Base-by-base conservation (phyloP, 495 filamentous ascomycete species). In the Aspergillus bertholletiae region DNA sequence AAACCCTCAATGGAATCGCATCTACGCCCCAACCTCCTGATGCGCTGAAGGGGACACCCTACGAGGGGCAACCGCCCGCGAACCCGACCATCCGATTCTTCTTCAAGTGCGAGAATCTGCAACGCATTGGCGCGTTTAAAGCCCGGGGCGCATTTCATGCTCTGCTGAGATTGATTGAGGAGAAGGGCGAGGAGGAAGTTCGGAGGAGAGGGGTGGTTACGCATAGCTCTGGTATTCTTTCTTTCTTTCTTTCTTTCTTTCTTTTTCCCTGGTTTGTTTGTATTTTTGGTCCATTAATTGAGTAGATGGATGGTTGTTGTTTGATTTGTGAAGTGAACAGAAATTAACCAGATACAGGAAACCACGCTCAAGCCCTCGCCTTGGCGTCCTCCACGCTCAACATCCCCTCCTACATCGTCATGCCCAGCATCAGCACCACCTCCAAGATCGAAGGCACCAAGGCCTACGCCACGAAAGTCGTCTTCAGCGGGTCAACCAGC, bases 71-170 rank as follows among this genome's bases (percentile, higher is more conserved):
- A 40, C 57, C 61, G 9, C 81, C 88, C 1, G 84, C 84, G 11
- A 69, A 61, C 9, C 90, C 91, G 0, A 81, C 72, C 24, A 77
- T 96, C 32, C 79, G 82, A 7, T 79, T 98, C 56, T 92, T 88
- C 72, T 96, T 98, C 81, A 98, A 98, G 74, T 96, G 91, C 73
- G 93, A 98, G 76, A 96, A 97, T 73, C 79, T 86, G 32, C 93
- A 97, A 73, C 85, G 84, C 43, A 86, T 94, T 49, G 94, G 93
- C 51, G 93, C 93, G 15, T 98, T 98, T 75, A 98, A 98, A 74
- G 85, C 84, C 18, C 77, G 93, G 0, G 93, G 93, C 2, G 93
- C 94, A 2, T 95, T 95, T 58, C 90, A 97, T 74, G 93, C 93
- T 2, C 65, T 98, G 40, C 75, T 84, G 47, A 67, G 88, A n/a